Evolutionary conservation across 495 filamentous ascomycete species (phyloP).

Genomic region (Daldinia loculata): DNA sequence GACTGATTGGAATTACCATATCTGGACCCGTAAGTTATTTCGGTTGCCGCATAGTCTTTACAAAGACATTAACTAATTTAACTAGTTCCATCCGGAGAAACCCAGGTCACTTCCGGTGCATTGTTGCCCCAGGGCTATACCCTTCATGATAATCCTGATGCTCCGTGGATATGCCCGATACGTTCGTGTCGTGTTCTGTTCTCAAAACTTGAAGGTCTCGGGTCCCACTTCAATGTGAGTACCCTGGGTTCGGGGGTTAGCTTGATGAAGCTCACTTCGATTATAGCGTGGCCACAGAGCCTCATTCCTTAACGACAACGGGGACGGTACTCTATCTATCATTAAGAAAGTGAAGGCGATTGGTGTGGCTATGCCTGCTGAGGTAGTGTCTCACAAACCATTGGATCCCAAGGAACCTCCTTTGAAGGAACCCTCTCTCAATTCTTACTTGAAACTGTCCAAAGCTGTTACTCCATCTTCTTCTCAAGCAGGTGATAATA

Average conservation of each 20-base stretch:
- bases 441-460: neutral
- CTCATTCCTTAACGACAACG: slow-evolving; percentile 46
- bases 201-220: slow-evolving; percentile 30
- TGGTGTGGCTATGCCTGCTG: neutral
- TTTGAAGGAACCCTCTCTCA: slow-evolving; percentile 12
- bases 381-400: slow-evolving; percentile 19
- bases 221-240: slow-evolving; percentile 42
- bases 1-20: slow-evolving; percentile 14
- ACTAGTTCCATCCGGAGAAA: slow-evolving; percentile 18
- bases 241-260: neutral
- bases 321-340: slow-evolving; percentile 49
- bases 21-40: slow-evolving; percentile 18
- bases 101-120: slow-evolving; percentile 31
- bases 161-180: slow-evolving; percentile 47
- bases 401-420: slow-evolving; percentile 15
- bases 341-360: slow-evolving; percentile 19
- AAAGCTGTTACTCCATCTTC: neutral
- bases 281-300: slow-evolving; percentile 42
- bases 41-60: neutral
- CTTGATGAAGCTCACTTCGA: slow-evolving; percentile 30
- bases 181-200: slow-evolving; percentile 41
- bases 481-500: neutral
- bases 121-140: slow-evolving; percentile 40
- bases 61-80: neutral
- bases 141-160: slow-evolving; percentile 25